These are phyloP conservation scores for Tetrahymena elliotti DNA, from an alignment of 73 alveolate genomes.

Conservation along the genomic window DNA sequence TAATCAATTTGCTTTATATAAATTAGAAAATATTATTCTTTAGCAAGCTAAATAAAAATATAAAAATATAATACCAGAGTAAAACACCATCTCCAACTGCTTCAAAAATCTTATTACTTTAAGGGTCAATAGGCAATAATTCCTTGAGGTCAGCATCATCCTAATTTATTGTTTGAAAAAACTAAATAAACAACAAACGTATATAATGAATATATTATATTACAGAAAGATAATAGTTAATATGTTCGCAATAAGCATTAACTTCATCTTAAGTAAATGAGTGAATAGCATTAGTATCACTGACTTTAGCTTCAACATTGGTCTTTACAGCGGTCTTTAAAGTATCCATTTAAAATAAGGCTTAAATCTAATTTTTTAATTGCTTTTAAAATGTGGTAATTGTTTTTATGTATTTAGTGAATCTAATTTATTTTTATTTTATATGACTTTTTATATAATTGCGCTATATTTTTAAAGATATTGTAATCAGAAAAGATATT, in stretches of 20 bases:
- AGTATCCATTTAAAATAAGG: neutral
- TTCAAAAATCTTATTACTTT: slow-evolving; percentile 71
- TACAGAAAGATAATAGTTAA: slow-evolving; percentile 14
- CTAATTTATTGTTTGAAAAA: slow-evolving; percentile 33
- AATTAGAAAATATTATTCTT: neutral
- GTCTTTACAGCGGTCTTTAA: neutral
- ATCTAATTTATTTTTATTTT: neutral
- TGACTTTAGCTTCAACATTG: neutral
- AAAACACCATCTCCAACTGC: slow-evolving; percentile 79
- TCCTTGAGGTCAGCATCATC: slow-evolving; percentile 72
- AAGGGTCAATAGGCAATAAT: slow-evolving; percentile 85
- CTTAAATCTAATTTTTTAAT: neutral
- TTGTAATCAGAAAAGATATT: neutral
- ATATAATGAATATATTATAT: neutral
- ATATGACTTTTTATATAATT: neutral
- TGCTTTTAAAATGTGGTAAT: neutral
- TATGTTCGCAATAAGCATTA: slow-evolving; percentile 24
- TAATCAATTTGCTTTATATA: slow-evolving; percentile 60
- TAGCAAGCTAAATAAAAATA: neutral
- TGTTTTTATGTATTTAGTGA: neutral
- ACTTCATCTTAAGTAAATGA: slow-evolving; percentile 27
- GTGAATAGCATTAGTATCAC: slow-evolving; percentile 15
- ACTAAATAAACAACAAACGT: neutral
- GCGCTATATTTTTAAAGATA: neutral
- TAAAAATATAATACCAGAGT: slow-evolving; percentile 28